Conservation (phyloP, 257 asterid genomes). For the Gynochthodes officinalis region DNA sequence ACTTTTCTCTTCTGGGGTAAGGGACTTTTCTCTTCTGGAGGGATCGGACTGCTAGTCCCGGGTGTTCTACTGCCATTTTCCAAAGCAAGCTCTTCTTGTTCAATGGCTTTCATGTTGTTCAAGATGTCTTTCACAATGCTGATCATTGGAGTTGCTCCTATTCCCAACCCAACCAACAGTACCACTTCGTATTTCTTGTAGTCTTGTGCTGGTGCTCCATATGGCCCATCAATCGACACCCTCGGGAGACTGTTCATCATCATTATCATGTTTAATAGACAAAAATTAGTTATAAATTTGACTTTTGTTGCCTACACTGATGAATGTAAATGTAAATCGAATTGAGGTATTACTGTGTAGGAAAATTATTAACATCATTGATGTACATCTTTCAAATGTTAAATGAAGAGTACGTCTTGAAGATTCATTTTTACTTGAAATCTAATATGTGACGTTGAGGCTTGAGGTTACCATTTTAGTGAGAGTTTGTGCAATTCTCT, state of each 20-base stretch:
- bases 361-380: too few species aligned
- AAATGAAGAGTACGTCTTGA: too few species aligned
- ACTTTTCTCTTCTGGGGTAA: conserved; percentile 22
- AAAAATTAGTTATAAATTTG: too few species aligned
- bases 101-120: conserved; percentile 71
- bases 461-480: too few species aligned
- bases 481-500: too few species aligned
- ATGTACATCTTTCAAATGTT: too few species aligned
- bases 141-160: conserved; percentile 91
- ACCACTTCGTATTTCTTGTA: conserved; percentile 91
- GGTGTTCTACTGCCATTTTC: conserved; percentile 37
- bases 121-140: conserved; percentile 83
- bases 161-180: conserved; percentile 73
- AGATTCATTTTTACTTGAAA: too few species aligned
- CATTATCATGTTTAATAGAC: background rate
- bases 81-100: conserved; percentile 40
- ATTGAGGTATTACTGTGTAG: too few species aligned
- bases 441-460: too few species aligned
- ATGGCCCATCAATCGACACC: conserved; percentile 83
- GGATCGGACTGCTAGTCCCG: too few species aligned
- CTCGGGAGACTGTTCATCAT: conserved; percentile 50
- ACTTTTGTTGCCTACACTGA: too few species aligned
- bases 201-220: conserved; percentile 96
- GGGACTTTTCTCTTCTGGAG: conserved; percentile 22
- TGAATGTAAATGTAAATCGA: too few species aligned